Evolutionary conservation across 2,329 filamentous ascomycete genomes (phyloP), one percentile per base, ranked within the genome.

Genomic region (Aspergillus arachidicola): DNA sequence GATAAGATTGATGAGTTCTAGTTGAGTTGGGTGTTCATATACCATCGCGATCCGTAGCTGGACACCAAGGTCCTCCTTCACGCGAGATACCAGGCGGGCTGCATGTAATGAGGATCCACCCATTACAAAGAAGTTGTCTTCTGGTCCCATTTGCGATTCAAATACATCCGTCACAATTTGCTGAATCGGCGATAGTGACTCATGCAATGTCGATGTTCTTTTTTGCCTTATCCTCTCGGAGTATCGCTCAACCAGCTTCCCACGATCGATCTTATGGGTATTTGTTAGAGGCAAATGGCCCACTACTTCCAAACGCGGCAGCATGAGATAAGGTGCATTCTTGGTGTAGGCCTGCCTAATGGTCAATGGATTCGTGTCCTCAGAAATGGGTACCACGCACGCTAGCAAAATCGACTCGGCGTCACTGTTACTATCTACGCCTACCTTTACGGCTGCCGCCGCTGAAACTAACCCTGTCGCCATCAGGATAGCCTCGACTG

Each of bases 401-500:
- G 70, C 72, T 0, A 72, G 62, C 4, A 71, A 57, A 16, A 59
- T 36, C 1, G 60, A 41, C 43, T 64, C 62, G 10, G n/a, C 4
- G 11, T 38, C 46, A n/a, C 46, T 9, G 21, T n/a, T 26, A 21
- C 23, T 36, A 19, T n/a, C 38, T 23, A 11, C 6, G 26, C 28
- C 45, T 30, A 59, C 30, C 26, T 51, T 59, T 19, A 59, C 34
- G 6, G 46, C 57, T 19, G 48, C 46, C 11, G 57, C 57, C 26
- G 46, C 21, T 6, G 32, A 28, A 21, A 59, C 30, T 19, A 59
- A 38, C 21, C 48, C 30, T 1, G 68, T 67, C 19, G 63, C 45
- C 41, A 66, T 26, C 53, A 69, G 43, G 74, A 93, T 88, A 45
- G 83, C 89, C 75, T 96, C 93, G 67, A 97, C 94, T 65, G 96